Evolutionary conservation across 2,329 filamentous ascomycete species (phyloP), one percentile per base, ranked within the genome.

Genomic region (Cytospora mali): DNA sequence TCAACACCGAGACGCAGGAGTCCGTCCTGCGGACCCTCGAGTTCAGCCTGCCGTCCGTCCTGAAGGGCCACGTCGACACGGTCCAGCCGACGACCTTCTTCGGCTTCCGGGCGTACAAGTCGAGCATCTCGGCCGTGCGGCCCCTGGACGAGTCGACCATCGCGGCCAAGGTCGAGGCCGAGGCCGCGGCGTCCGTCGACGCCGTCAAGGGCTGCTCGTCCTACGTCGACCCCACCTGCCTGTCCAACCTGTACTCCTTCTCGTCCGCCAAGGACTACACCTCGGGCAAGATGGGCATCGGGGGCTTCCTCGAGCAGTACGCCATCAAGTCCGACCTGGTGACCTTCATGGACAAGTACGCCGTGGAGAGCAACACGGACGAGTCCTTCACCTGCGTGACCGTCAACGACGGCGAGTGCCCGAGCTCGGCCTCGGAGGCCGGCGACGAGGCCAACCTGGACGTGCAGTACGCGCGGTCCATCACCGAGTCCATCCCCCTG

Each of bases 361-460:
- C 61, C 9, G 49, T 51, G 1, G 52, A 55, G 28, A 56, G 61
- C 18, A 58, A 65, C 63, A 16, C 31, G 1, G 57, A 14, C 31
- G 48, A 65, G 3, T 50, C 52, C 6, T 90, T 91, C 73, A 81
- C 79, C 6, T 79, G 84, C 4, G 76, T 81, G 23, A 77, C 72
- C 31, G 72, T 76, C 11, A 65, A 77, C 7, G 69, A 72, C 11
- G 66, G 79, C 59, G 71, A 71, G 1, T 67, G 72, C 33, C 68
- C 72, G 33, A 72, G 77, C 0, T 72, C 76, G 0, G 74, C 79
- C 3, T 42, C 53, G 6, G 65, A 71, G 62, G 56, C 81, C 73
- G 66, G 69, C 72, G 31, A 69, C 7, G 88, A 91, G 72, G 87
- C 85, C 23, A 88, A 87, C 66, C 77, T 90, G 14, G 87, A 90